Base-by-base conservation (phyloP, 2,329 filamentous ascomycete genomes). In the Fusarium heterosporum region DNA sequence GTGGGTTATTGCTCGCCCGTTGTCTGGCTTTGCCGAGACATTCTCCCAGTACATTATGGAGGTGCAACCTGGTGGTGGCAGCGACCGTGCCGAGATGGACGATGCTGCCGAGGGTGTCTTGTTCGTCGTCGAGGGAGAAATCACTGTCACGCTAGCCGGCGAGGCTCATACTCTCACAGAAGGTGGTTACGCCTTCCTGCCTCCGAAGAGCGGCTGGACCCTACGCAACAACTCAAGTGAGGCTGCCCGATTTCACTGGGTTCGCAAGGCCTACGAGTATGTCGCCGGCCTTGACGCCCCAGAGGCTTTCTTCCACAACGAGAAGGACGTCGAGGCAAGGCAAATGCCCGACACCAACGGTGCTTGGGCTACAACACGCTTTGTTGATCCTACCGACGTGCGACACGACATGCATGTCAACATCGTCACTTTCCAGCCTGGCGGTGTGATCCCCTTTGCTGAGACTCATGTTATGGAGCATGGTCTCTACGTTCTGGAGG, bases 31-130 rank as follows among this genome's bases (percentile, higher is more conserved):
- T 13, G 62, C 62, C 12, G 62, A 65, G 45, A 65, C 62, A 5
- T 65, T 65, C 1, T 65, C 62, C 4, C 62, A 65, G 13, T 65
- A 65, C 29, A 65, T 65, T 6, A 65, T 65, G 62, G 62, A 65
- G 30, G 62, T 65, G 17, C 50, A 55, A 2, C 55, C 62, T 2
- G 55, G 62, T 3, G 62, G 62, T 25, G 62, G 62, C 1, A 65
- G 62, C 28, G 62, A 65, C 10, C 62, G 62, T 1, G 55, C 61
- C 1, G 62, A 65, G 25, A 45, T 65, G 55, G 62, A 65, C 10
- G 61, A 65, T 13, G 36, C 40, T 6, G 62, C 62, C 11, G 62
- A 65, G 16, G 61, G 62, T 3, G 61, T 65, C 11, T 22, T 65
- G 13, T 65, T 65, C 5, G 47, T 65, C 28, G 62, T 65, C 0